phyloP scores from a whole-genome alignment of 2,329 filamentous ascomycete genomes.

The Exophiala calicioides region DNA sequence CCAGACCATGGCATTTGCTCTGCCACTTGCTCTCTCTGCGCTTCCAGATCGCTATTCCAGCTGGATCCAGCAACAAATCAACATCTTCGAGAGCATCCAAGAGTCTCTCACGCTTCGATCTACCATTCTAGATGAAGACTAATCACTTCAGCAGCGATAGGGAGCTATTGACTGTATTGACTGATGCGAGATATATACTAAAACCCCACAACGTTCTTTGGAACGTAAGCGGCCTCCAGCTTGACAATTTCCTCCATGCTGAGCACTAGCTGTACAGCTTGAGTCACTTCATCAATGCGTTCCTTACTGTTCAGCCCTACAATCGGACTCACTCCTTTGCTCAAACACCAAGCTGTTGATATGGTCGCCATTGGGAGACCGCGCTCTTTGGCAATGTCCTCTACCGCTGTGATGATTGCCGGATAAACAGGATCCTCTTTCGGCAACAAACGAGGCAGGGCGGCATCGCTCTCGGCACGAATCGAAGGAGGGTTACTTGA shows the following conservation, averaged over 20 bases:
- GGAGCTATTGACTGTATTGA: too few relatives aligned
- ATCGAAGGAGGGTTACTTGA: slow-evolving; percentile 42
- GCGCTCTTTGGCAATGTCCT: slow-evolving; percentile 60
- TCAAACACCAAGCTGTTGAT: slow-evolving; percentile 62
- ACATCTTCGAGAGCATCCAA: too few relatives aligned
- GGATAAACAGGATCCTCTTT: slow-evolving; percentile 50
- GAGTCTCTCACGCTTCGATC: too few relatives aligned
- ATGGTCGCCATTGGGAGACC: slow-evolving; percentile 64
- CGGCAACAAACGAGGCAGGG: slow-evolving; percentile 43
- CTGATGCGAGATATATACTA: too few relatives aligned
- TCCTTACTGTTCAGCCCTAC: slow-evolving; percentile 59
- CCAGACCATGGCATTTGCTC: too few relatives aligned
- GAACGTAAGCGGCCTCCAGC: slow-evolving; percentile 63
- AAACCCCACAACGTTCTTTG: slow-evolving; percentile 40
- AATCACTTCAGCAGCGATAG: too few relatives aligned
- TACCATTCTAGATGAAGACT: too few relatives aligned
- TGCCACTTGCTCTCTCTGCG: too few relatives aligned
- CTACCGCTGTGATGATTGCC: slow-evolving; percentile 55
- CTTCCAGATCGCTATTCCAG: too few relatives aligned
- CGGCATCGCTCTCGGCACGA: slow-evolving; percentile 43
- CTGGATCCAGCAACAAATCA: too few relatives aligned
- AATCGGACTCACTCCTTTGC: slow-evolving; percentile 57
- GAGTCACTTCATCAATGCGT: slow-evolving; percentile 61
- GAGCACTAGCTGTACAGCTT: slow-evolving; percentile 47
- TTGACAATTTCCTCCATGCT: slow-evolving; percentile 60